Conservation (phyloP, 1,139 yeast genomes). For the Candida sojae region DNA sequence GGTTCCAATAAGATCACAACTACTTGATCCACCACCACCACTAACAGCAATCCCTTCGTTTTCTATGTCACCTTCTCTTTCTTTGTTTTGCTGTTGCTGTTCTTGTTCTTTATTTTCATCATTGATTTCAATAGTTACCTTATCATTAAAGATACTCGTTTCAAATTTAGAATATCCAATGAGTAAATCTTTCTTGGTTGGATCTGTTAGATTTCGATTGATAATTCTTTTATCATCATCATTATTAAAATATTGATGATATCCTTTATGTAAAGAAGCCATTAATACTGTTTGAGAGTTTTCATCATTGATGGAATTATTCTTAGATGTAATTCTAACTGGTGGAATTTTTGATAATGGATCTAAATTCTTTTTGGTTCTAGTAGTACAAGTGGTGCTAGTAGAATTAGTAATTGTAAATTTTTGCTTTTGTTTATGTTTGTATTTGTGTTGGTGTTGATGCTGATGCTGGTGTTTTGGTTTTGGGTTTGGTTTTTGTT, state of each 20-base stretch:
- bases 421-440: background rate
- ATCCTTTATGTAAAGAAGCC: constrained; percentile 13
- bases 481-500: background rate
- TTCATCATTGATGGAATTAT: background rate
- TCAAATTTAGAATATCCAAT: too few species aligned
- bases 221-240: constrained; percentile 1
- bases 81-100: background rate
- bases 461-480: background rate
- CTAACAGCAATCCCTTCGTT: too few species aligned
- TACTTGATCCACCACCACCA: background rate
- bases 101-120: background rate
- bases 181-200: background rate
- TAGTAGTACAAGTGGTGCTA: too few species aligned
- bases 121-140: background rate
- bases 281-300: constrained; percentile 2
- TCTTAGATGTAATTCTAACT: background rate
- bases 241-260: constrained; percentile 9
- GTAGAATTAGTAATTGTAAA: too few species aligned
- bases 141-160: too few species aligned
- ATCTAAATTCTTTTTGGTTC: background rate
- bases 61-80: background rate
- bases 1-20: background rate
- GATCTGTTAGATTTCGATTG: background rate
- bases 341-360: background rate
- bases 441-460: background rate